Evolutionary conservation across 108 stramenopile genomes (phyloP).

Genomic region (Skeletonema costatum): DNA sequence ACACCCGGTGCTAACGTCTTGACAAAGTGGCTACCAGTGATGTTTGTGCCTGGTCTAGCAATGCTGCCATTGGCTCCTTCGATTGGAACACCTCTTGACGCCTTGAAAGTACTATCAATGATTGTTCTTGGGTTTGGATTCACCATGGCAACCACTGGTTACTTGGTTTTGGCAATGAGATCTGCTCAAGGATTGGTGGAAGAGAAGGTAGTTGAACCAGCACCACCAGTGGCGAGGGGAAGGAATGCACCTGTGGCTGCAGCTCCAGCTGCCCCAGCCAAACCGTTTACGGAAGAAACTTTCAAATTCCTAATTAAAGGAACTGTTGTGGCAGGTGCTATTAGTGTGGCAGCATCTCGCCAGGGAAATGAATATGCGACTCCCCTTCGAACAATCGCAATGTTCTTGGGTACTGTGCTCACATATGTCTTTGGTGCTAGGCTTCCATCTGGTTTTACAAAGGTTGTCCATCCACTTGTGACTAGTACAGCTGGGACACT

Average conservation of each 20-base stretch:
- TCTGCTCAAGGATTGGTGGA: conserved; percentile 29
- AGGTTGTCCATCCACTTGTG: conserved; percentile 56
- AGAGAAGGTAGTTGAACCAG: conserved; percentile 2
- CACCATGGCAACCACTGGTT: conserved; percentile 39
- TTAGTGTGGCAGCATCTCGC: conserved; percentile 44
- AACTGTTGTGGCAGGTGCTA: conserved; percentile 41
- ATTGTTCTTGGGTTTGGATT: conserved; percentile 47
- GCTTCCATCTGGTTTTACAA: conserved; percentile 44
- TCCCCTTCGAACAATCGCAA: conserved; percentile 47
- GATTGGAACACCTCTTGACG: conserved; percentile 67
- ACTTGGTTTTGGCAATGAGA: conserved; percentile 39
- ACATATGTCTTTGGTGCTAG: conserved; percentile 52
- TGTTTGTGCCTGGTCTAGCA: conserved; percentile 87
- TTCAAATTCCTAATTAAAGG: conserved; percentile 34
- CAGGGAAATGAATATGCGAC: conserved; percentile 24
- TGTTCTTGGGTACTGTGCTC: conserved; percentile 44
- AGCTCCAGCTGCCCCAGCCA: conserved; percentile 30
- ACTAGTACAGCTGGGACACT: conserved; percentile 46
- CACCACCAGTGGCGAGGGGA: background rate
- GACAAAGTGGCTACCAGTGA: conserved; percentile 85
- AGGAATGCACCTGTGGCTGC: conserved; percentile 5
- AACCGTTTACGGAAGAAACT: conserved; percentile 47
- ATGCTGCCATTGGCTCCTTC: conserved; percentile 80
- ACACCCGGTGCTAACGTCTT: conserved; percentile 69
- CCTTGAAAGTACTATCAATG: conserved; percentile 49